Evolutionary conservation across 2,329 filamentous ascomycete genomes (phyloP), one percentile per base, ranked within the genome.

Genomic region (Neofusicoccum umdonicola): DNA sequence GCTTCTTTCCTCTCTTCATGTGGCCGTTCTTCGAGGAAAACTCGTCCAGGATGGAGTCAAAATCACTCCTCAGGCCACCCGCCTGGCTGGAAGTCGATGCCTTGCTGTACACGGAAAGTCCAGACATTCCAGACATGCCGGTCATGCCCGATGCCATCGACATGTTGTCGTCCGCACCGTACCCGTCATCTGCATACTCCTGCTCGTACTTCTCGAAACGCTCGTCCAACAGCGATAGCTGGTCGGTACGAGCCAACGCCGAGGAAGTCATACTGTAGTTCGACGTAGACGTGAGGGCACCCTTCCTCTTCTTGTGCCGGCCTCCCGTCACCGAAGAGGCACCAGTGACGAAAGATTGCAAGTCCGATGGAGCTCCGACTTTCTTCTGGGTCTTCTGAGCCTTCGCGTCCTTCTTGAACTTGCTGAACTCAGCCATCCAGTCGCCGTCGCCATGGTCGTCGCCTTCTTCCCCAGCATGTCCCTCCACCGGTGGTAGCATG

Each of bases 251-350:
- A 60, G 92, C 88, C 17, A 97, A 83, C 0, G 92, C 90, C 0
- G 93, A 96, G 0, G 91, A 96, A 0, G 91, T 93, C 93, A 97
- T 97, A 61, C 91, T 95, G 79, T 95, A 96, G 65, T 86, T 88
- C 0, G 93, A 95, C 0, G 91, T 90, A 68, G 90, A 92, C 3
- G 94, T 98, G 76, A 96, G 80, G 2, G 95, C 94, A 51, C 93
- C 94, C 82, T 97, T 98, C 74, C 94, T 88, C 86, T 97, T 97
- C 88, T 98, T 98, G 67, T 85, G 86, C 61, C 91, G 87, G 39
- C 92, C 92, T 41, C 91, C 92, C 67, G 89, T 90, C 1, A 91
- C 89, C 2, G 77, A 80, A 0, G 90, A 93, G 0, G 90, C 88
- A n/a, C 77, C 77, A 1, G 90, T 93, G 80, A 90, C 85, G 69